phyloP scores from a whole-genome alignment of 192 early-diverging fungal species.

The Radiomyces spectabilis region DNA sequence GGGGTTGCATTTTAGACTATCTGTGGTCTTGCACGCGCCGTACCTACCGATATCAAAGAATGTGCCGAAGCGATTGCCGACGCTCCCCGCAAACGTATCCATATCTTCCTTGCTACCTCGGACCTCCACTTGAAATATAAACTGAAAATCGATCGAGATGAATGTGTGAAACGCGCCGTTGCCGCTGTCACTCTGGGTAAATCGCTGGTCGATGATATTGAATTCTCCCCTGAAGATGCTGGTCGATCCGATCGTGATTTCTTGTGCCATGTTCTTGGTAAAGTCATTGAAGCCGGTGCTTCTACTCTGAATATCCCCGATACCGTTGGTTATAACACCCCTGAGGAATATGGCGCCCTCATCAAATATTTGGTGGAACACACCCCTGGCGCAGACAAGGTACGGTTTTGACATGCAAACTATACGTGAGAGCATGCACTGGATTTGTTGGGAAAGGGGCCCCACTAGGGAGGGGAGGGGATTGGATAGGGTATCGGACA shows the following conservation, averaged over 20 bases:
- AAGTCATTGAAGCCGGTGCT: slow-evolving; percentile 85
- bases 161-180: slow-evolving; percentile 77
- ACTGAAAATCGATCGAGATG: slow-evolving; percentile 80
- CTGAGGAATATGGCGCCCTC: slow-evolving; percentile 81
- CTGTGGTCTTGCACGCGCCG: slow-evolving; percentile 82
- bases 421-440: no score
- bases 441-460: no score
- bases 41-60: slow-evolving; percentile 77
- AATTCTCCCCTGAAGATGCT: slow-evolving; percentile 95
- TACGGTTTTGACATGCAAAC: no score
- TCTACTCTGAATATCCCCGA: slow-evolving; percentile 98
- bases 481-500: no score
- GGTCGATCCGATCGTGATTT: slow-evolving; percentile 88
- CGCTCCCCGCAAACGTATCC: slow-evolving; percentile 85
- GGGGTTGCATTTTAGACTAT: slow-evolving; percentile 46
- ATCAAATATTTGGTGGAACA: slow-evolving; percentile 77
- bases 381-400: slow-evolving; percentile 61
- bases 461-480: no score
- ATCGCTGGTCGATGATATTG: slow-evolving; percentile 77
- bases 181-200: slow-evolving; percentile 75
- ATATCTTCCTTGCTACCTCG: slow-evolving; percentile 93
- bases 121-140: slow-evolving; percentile 95
- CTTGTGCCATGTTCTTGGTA: slow-evolving; percentile 71
- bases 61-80: slow-evolving; percentile 83
- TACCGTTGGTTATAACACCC: slow-evolving; percentile 93